Conservation (phyloP, 2,329 filamentous ascomycete species). For the Aspergillus fumigatus region DNA sequence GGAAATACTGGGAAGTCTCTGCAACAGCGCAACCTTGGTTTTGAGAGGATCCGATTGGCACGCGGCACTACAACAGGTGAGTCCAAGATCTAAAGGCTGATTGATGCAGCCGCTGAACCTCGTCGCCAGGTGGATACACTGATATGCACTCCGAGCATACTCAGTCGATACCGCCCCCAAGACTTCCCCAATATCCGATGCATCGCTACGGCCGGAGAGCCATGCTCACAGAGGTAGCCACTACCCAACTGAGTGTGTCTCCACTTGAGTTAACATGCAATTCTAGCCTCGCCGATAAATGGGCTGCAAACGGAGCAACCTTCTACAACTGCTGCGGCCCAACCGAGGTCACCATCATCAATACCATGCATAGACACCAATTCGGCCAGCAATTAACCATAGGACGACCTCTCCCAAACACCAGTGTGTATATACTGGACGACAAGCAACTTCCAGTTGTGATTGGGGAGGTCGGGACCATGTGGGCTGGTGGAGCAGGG, state of each 20-base stretch:
- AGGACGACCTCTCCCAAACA: slow-evolving; percentile 9
- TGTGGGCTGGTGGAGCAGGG: slow-evolving; percentile 7
- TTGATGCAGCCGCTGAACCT: neutral
- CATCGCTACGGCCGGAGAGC: slow-evolving; percentile 8
- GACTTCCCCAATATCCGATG: slow-evolving; percentile 7
- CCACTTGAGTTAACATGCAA: neutral
- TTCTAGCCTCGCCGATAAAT: slow-evolving; percentile 8
- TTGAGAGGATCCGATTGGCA: slow-evolving; percentile 6
- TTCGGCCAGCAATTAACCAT: slow-evolving; percentile 3
- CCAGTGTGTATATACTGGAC: slow-evolving; percentile 9
- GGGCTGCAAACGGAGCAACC: slow-evolving; percentile 1
- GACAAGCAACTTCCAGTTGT: neutral
- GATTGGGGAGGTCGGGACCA: slow-evolving; percentile 4
- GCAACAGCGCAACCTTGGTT: slow-evolving; percentile 4
- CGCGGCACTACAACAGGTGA: slow-evolving; percentile 5
- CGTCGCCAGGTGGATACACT: slow-evolving; percentile 2
- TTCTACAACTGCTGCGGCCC: slow-evolving; percentile 11
- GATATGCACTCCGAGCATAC: slow-evolving; percentile 11
- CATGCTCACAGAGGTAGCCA: slow-evolving; percentile 4
- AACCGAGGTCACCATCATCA: slow-evolving; percentile 8
- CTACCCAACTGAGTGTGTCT: neutral
- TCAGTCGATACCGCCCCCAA: slow-evolving; percentile 1
- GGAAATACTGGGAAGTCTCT: slow-evolving; percentile 5
- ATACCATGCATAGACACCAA: slow-evolving; percentile 9
- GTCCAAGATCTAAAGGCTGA: neutral